phyloP scores from a whole-genome alignment of 2,329 filamentous ascomycete genomes.

The Pleoardoris graminearum region DNA sequence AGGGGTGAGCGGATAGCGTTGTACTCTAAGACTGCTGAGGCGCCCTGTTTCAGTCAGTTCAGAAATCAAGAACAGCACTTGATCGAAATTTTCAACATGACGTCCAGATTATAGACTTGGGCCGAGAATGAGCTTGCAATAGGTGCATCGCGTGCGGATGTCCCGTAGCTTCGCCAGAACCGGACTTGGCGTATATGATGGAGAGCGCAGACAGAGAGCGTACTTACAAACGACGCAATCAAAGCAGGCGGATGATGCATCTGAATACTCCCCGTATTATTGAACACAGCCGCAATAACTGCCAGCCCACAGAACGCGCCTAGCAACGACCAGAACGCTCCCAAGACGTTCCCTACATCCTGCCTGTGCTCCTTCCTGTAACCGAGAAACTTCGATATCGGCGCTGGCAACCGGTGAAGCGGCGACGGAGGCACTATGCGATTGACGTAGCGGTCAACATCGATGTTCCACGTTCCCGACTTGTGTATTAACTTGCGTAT shows the following conservation, averaged over 20 bases:
- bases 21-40: conserved; percentile 54
- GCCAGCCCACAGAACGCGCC: conserved; percentile 51
- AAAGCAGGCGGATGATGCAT: conserved; percentile 48
- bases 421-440: conserved; percentile 68
- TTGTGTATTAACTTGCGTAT: conserved; percentile 14
- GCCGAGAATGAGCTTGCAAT: too few species aligned
- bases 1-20: conserved; percentile 52
- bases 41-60: conserved; percentile 44
- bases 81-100: too few species aligned
- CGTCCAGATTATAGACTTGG: too few species aligned
- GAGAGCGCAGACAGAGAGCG: not conserved
- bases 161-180: too few species aligned
- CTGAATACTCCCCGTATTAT: conserved; percentile 44
- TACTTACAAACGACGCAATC: conserved; percentile 49
- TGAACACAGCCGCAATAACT: conserved; percentile 48
- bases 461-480: conserved; percentile 57
- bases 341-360: conserved; percentile 48
- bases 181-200: too few species aligned
- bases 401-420: conserved; percentile 65
- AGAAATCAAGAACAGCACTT: not conserved
- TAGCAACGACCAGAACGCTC: conserved; percentile 49
- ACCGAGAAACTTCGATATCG: conserved; percentile 67
- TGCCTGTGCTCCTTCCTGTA: conserved; percentile 44
- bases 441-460: conserved; percentile 78
- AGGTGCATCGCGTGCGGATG: too few species aligned